Evolutionary conservation across 768 basidiomycete species (phyloP), one percentile per base, ranked within the genome.

Genomic region (Infundibulicybe gibba): DNA sequence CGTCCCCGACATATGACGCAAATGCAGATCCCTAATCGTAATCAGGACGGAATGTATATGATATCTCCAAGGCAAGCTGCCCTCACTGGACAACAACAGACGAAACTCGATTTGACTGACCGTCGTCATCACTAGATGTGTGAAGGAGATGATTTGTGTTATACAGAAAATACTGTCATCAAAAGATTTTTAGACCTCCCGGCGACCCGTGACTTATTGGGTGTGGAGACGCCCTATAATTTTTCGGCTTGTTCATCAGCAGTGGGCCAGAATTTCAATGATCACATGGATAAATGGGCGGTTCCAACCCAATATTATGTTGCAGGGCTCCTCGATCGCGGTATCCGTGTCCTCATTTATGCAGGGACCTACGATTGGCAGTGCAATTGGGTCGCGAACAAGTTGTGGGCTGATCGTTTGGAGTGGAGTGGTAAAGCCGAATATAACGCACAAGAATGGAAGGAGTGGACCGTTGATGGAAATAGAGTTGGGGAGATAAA

Each of bases 301-400:
- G 66, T 70, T 12, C 72, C 78, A 50, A 73, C 85, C 37, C 74
- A 83, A 62, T 65, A 81, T 67, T 84, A 88, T 58, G 80, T 88
- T 49, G 70, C 80, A 5, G 50, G 43, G 14, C 76, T 92, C 33
- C 76, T 92, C 8, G 88, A 92, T 49, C 77, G 87, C n/a, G 85
- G 84, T 1, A 65, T 94, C 15, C 78, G 82, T 5, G 68, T 89
- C 32, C 72, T 92, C 35, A 81, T 86, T 40, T 89, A 89, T 52
- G 83, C 82, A 1, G 86, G 86, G 15, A 84, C 80, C 38, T 84
- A 83, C 52, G 85, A 87, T 56, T 88, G 85, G 84, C 84, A 84
- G 50, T 90, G 87, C 59, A 87, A 89, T 59, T 87, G 81, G 79
- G 65, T 87, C 21, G 82, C 84, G 13, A 92, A 91, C 64, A 79